A percentile compares a stretch with the other conserved stretches of the same genome.
Conservation (phyloP, 345 rosid genomes). For the Salix dunnii region DNA sequence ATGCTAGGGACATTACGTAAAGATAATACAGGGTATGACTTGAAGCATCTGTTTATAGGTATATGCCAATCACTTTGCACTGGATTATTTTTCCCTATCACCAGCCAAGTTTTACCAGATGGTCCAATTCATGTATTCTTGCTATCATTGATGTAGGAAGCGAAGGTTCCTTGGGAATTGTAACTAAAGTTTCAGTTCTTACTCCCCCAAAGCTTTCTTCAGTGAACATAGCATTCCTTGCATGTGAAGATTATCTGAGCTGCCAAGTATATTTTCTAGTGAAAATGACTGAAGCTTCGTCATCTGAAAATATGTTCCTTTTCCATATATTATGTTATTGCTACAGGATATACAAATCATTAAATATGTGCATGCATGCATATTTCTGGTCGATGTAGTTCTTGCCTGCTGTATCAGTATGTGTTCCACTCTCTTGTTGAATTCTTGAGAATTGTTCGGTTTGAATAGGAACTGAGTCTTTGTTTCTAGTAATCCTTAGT, state of each 20-base stretch:
- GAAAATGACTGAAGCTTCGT: conserved; percentile 6
- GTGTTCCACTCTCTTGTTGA: neutral
- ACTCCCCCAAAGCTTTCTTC: conserved; percentile 82
- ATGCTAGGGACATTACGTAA: conserved; percentile 91
- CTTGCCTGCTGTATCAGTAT: neutral
- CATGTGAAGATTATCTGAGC: conserved; percentile 75
- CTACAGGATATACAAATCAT: too few relatives aligned
- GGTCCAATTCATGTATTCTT: conserved; percentile 6
- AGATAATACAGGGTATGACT: conserved; percentile 94
- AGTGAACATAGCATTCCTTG: conserved; percentile 81
- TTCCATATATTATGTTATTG: neutral
- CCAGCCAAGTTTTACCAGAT: conserved; percentile 4
- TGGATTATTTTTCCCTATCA: conserved; percentile 1
- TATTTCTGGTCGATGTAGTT: neutral
- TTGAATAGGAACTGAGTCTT: too few relatives aligned
- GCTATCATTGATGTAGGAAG: conserved; percentile 49
- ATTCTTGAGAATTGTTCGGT: neutral
- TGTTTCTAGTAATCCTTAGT: too few relatives aligned
- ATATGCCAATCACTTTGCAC: conserved; percentile 11
- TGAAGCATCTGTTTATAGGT: conserved; percentile 97
- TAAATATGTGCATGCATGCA: too few relatives aligned
- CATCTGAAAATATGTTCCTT: neutral
- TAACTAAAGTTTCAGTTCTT: conserved; percentile 87
- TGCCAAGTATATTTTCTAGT: conserved; percentile 60
- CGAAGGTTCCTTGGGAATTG: conserved; percentile 94